These are phyloP conservation scores for Primulina huaijiensis DNA, from an alignment of 257 asterid species.

Conservation along the genomic window DNA sequence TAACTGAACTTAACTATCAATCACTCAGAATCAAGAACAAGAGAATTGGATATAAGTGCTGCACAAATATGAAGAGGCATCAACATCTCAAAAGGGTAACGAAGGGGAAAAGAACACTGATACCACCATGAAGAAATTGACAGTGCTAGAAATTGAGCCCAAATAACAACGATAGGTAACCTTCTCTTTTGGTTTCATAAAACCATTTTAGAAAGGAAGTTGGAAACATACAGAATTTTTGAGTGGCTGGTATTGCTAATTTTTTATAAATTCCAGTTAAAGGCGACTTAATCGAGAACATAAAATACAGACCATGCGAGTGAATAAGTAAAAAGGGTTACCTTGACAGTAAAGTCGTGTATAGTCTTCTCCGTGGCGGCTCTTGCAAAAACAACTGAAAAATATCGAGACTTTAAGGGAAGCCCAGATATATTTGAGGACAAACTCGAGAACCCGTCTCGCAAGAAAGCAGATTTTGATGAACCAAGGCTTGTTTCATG, in stretches of 20 bases:
- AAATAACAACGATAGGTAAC: not conserved
- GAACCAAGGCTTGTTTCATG: conserved; percentile 36
- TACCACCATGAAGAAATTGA: not conserved
- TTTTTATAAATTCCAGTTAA: too few species aligned
- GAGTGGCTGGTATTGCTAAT: too few species aligned
- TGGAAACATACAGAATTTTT: not conserved
- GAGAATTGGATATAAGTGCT: not conserved
- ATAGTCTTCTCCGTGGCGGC: conserved; percentile 80
- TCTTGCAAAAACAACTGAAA: conserved; percentile 53
- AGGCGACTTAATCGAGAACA: too few species aligned
- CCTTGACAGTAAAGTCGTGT: conserved; percentile 85
- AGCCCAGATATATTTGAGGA: conserved; percentile 39
- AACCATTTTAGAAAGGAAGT: conserved; percentile 4
- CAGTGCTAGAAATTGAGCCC: not conserved
- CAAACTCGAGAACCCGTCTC: conserved; percentile 48
- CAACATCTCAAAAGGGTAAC: too few species aligned
- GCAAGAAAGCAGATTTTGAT: conserved; percentile 52
- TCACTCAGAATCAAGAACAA: not conserved
- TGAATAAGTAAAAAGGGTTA: conserved; percentile 5
- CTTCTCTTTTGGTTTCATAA: not conserved
- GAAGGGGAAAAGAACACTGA: not conserved
- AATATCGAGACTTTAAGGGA: conserved; percentile 45
- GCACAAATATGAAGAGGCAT: too few species aligned
- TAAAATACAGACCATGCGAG: too few species aligned
- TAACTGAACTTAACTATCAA: too few species aligned